These are phyloP conservation scores for Mycena rebaudengoi DNA, from an alignment of 768 basidiomycete genomes.

Conservation along the genomic window DNA sequence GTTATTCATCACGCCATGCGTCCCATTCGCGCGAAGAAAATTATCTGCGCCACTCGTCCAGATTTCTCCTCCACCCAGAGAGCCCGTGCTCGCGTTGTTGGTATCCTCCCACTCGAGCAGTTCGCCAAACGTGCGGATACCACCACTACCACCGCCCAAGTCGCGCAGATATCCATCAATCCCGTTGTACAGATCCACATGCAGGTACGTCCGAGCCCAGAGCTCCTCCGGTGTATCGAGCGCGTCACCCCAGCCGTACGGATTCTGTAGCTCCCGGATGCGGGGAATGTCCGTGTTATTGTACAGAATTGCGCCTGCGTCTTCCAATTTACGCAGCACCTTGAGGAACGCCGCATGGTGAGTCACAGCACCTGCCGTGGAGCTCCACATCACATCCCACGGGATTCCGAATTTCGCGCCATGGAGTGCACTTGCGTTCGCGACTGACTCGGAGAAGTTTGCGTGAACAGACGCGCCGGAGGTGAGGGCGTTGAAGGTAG, in stretches of 20 bases:
- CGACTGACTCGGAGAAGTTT: not conserved
- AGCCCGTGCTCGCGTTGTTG: slow-evolving; percentile 7
- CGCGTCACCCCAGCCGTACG: slow-evolving; percentile 14
- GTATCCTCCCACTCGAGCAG: slow-evolving; percentile 7
- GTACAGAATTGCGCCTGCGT: not conserved
- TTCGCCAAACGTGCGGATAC: not conserved
- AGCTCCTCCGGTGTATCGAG: slow-evolving; percentile 9
- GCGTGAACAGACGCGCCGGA: slow-evolving; percentile 1
- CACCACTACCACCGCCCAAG: not conserved
- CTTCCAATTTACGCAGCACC: not conserved
- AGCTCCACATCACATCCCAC: slow-evolving; percentile 11
- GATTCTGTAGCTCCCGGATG: slow-evolving; percentile 5
- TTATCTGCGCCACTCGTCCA: slow-evolving; percentile 14
- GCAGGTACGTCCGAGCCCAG: slow-evolving; percentile 12
- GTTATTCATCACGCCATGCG: slow-evolving; percentile 1
- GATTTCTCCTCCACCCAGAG: slow-evolving; percentile 3
- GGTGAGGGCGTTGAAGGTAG: not conserved
- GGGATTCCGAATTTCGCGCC: slow-evolving; percentile 7
- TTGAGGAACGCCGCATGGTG: slow-evolving; percentile 3
- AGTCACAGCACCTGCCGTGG: slow-evolving; percentile 1
- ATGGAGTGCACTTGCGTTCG: not conserved
- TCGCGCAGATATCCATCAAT: slow-evolving; percentile 2
- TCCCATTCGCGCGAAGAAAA: slow-evolving; percentile 5
- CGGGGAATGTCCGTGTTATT: slow-evolving; percentile 7
- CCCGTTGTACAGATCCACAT: slow-evolving; percentile 16